Evolutionary conservation across 257 asterid genomes (phyloP).

Genomic region (Leptodermis oblonga): DNA sequence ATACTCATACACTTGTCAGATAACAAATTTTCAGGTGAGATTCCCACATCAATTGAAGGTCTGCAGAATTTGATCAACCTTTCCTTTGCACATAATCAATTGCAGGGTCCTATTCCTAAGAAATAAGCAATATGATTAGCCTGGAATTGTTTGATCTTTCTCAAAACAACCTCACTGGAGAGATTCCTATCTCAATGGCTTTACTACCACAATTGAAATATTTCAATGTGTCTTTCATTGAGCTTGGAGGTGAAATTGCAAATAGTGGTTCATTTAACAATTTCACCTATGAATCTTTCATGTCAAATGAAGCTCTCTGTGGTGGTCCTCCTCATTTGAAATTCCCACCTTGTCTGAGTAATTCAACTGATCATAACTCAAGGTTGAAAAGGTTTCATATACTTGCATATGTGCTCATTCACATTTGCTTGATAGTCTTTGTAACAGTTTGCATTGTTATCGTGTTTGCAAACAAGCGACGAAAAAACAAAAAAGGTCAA

Average conservation of each 20-base stretch:
- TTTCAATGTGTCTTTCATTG: no score
- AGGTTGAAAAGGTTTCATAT: neutral
- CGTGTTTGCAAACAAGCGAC: neutral
- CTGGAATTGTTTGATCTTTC: no score
- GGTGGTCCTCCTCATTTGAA: no score
- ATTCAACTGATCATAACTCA: neutral
- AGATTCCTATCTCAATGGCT: neutral
- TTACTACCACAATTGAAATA: neutral
- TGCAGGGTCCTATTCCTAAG: neutral
- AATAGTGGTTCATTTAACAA: neutral
- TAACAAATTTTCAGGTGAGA: no score
- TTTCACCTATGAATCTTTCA: neutral
- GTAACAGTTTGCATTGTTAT: no score
- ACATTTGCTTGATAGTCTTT: neutral
- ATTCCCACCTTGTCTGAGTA: neutral
- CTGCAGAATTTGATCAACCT: no score
- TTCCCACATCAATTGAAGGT: no score
- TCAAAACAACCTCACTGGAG: neutral
- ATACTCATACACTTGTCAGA: neutral
- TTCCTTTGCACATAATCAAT: neutral
- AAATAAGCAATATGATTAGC: neutral
- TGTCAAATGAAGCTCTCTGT: conserved; percentile 4
- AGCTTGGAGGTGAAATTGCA: neutral
- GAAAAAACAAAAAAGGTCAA: neutral
- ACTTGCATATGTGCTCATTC: neutral